Evolutionary conservation across 2,329 filamentous ascomycete genomes (phyloP).

Genomic region (Sporothrix inflata): DNA sequence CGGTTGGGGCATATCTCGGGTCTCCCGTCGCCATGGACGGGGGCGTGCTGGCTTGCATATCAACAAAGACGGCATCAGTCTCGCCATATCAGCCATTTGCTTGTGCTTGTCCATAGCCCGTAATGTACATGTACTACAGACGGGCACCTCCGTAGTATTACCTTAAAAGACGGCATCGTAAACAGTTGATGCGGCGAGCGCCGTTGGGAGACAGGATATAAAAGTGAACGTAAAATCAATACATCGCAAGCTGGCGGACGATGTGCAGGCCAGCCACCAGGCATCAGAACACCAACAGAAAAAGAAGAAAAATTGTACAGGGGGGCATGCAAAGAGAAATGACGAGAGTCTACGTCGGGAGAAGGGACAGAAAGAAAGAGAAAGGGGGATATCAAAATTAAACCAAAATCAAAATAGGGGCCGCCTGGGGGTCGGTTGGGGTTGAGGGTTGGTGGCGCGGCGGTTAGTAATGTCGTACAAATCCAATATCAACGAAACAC

Average conservation of each 20-base stretch:
- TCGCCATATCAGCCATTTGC: background rate
- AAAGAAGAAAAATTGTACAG: background rate
- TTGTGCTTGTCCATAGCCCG: background rate
- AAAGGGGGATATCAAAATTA: background rate
- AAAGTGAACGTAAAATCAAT: background rate
- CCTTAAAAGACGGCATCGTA: background rate
- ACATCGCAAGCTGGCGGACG: background rate
- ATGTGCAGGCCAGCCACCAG: background rate
- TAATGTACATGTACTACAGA: background rate
- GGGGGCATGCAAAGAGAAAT: constrained; percentile 5
- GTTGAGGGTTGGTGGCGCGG: constrained; percentile 9
- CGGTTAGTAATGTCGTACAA: constrained; percentile 19
- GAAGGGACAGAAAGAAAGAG: background rate
- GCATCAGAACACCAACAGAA: background rate
- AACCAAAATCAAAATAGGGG: constrained; percentile 3
- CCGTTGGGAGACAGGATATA: constrained; percentile 1
- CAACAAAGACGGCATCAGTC: background rate
- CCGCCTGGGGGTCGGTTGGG: background rate
- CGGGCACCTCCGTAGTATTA: background rate
- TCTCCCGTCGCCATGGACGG: constrained; percentile 1
- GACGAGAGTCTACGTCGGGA: background rate
- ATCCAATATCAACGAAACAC: constrained; percentile 25
- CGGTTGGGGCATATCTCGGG: background rate
- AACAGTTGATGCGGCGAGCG: background rate
- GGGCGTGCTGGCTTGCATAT: background rate